phyloP scores from a whole-genome alignment of 768 basidiomycete species.

The Rubroboletus pulcherrimus region DNA sequence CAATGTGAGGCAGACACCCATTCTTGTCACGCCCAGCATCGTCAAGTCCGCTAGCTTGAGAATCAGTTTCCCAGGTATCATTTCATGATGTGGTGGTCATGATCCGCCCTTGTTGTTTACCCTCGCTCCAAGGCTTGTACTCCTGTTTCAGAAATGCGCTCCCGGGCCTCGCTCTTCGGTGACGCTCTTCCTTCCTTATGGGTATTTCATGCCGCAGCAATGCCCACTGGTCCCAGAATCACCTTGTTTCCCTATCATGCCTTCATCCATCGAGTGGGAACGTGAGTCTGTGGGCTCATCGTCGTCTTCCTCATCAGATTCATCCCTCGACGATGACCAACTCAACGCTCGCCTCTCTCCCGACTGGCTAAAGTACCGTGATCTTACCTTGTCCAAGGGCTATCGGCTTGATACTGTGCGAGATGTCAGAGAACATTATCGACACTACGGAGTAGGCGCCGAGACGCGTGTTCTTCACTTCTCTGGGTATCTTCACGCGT shows the following conservation, averaged over 20 bases:
- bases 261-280: constrained; percentile 58
- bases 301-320: constrained; percentile 45
- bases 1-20: background rate
- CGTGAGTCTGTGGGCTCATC: constrained; percentile 28
- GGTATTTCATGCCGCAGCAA: constrained; percentile 12
- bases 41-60: background rate
- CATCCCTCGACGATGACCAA: constrained; percentile 50
- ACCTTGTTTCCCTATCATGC: constrained; percentile 56
- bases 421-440: constrained; percentile 62
- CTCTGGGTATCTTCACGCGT: constrained; percentile 34
- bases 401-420: constrained; percentile 65
- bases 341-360: constrained; percentile 58
- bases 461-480: constrained; percentile 19
- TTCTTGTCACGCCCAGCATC: background rate
- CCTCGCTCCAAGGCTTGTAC: background rate
- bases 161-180: background rate
- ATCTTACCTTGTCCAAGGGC: constrained; percentile 46
- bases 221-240: background rate
- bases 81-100: background rate
- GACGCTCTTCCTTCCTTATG: background rate
- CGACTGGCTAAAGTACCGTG: constrained; percentile 56
- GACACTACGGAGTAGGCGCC: constrained; percentile 22
- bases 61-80: background rate
- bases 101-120: background rate
- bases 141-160: background rate